These are phyloP conservation scores for Diddensiella santjacobensis DNA, from an alignment of 805 yeast species.

Conservation along the genomic window DNA sequence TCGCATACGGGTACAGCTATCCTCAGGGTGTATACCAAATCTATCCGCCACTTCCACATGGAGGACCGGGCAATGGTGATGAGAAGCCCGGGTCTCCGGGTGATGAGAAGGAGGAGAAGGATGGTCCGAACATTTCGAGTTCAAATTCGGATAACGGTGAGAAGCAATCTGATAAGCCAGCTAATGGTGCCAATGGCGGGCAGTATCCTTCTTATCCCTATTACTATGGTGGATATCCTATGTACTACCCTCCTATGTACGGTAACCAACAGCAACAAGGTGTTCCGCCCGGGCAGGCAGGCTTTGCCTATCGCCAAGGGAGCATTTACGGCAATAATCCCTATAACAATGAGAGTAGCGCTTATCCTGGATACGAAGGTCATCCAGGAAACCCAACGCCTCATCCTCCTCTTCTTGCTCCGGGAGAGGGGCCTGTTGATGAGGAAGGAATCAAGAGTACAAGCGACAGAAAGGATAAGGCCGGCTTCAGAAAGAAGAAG, in stretches of 20 bases:
- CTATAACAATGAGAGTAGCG: background rate
- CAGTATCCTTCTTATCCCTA: background rate
- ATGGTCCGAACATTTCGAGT: background rate
- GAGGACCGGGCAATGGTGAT: background rate
- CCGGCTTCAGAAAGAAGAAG: slow-evolving; percentile 9
- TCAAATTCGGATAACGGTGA: slow-evolving; percentile 4
- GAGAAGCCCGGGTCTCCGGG: background rate
- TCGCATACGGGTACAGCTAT: slow-evolving; percentile 4
- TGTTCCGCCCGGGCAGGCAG: background rate
- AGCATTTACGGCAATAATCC: background rate
- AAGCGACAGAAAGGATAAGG: slow-evolving; percentile 2
- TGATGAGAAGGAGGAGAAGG: slow-evolving; percentile 4
- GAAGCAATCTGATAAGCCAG: slow-evolving; percentile 1
- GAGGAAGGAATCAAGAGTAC: background rate
- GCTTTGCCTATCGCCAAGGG: slow-evolving; percentile 1
- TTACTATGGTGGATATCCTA: slow-evolving; percentile 3
- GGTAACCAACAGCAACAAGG: slow-evolving; percentile 3
- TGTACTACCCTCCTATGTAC: slow-evolving; percentile 1
- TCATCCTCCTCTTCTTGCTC: slow-evolving; percentile 6
- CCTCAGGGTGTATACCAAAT: slow-evolving; percentile 1
- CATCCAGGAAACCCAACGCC: slow-evolving; percentile 1
- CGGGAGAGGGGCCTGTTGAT: slow-evolving; percentile 8
- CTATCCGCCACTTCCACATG: slow-evolving; percentile 12
- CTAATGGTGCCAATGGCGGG: background rate
- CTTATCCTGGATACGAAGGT: slow-evolving; percentile 1